A percentile compares a stretch with the other conserved stretches of the same genome.
These are phyloP conservation scores for Pythium rhizo-oryzae DNA, from an alignment of 352 stramenopile species.

Conservation along the genomic window DNA sequence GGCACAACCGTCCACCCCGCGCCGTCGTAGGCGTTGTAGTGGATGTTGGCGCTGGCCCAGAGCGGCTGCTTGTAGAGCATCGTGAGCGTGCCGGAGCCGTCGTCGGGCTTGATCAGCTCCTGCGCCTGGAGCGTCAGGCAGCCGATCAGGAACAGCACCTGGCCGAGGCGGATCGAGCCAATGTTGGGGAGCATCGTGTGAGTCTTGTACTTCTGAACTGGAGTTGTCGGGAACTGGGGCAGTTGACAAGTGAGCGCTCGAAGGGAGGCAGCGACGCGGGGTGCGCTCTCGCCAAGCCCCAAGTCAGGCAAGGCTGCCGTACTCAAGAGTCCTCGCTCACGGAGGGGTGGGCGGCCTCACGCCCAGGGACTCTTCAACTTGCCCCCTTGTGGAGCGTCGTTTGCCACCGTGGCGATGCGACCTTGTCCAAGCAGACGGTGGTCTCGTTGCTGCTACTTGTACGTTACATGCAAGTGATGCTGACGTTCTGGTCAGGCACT, in stretches of 20 bases:
- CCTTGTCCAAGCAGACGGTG: no score
- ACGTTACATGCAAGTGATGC: no score
- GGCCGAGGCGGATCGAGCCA: slow-evolving; percentile 25
- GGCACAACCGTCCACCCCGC: slow-evolving; percentile 27
- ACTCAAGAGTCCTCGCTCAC: no score
- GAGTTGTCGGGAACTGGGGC: not conserved
- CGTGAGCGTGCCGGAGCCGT: slow-evolving; percentile 28
- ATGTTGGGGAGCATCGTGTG: slow-evolving; percentile 28
- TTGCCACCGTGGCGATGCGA: no score
- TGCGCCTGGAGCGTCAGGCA: slow-evolving; percentile 26
- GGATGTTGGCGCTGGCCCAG: slow-evolving; percentile 32
- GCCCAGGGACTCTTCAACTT: no score
- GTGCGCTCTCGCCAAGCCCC: no score
- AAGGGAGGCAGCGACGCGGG: no score
- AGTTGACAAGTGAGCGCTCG: slow-evolving; percentile 27
- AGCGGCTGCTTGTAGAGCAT: slow-evolving; percentile 31
- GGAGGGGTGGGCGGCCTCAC: no score
- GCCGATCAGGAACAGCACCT: slow-evolving; percentile 24
- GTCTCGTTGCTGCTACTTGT: no score
- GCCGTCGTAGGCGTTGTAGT: slow-evolving; percentile 30
- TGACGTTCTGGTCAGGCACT: no score
- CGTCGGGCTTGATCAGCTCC: slow-evolving; percentile 26
- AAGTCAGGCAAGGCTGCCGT: no score
- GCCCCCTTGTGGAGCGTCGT: no score
- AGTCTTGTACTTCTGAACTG: not conserved